Conservation (phyloP, 1,284 basidiomycete species). For the Rhizopogon parksii region DNA sequence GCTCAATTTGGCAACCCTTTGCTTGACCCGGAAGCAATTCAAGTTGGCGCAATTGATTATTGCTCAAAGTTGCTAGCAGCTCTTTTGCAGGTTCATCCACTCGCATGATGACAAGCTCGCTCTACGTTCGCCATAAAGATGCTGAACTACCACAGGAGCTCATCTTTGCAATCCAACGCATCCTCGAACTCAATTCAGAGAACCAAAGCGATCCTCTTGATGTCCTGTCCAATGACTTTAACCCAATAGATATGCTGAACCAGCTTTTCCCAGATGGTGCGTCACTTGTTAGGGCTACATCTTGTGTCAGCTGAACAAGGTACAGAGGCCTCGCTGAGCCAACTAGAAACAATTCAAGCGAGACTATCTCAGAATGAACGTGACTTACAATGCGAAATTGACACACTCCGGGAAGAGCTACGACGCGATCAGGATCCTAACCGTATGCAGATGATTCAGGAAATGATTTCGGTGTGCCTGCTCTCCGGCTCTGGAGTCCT, state of each 20-base stretch:
- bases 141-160: conserved; percentile 60
- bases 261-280: conserved; percentile 71
- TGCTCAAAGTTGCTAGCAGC: not conserved
- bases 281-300: conserved; percentile 16
- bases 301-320: conserved; percentile 2
- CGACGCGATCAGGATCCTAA: conserved; percentile 74
- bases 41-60: not conserved
- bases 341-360: conserved; percentile 56
- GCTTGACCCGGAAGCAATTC: not conserved
- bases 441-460: conserved; percentile 83
- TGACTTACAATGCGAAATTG: conserved; percentile 68
- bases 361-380: conserved; percentile 55
- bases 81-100: not conserved
- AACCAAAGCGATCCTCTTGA: conserved; percentile 49
- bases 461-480: conserved; percentile 77
- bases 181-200: conserved; percentile 47
- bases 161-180: conserved; percentile 58
- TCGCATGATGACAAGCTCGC: conserved; percentile 7
- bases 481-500: not conserved
- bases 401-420: conserved; percentile 59
- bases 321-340: conserved; percentile 60
- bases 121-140: conserved; percentile 19
- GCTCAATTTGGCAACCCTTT: not conserved
- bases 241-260: conserved; percentile 56
- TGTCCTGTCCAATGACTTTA: conserved; percentile 51